phyloP scores from a whole-genome alignment of 768 basidiomycete species.

The Porphyrellus cyaneotinctus region DNA sequence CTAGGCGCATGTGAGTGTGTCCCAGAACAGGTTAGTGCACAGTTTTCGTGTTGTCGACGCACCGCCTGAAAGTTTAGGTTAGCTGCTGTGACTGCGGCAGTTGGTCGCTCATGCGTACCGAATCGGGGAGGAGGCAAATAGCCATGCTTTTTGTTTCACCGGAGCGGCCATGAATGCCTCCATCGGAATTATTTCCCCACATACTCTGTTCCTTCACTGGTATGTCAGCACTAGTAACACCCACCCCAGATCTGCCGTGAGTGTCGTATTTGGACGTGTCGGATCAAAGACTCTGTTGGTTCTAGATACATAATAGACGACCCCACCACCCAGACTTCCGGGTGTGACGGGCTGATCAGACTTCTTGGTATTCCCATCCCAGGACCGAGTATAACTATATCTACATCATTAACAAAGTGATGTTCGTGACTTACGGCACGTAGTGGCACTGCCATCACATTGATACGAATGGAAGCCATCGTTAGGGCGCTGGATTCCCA shows the following conservation, averaged over 20 bases:
- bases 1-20: neutral
- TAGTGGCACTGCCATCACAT: conserved; percentile 2
- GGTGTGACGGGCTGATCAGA: neutral
- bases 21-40: neutral
- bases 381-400: neutral
- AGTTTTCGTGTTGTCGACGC: neutral
- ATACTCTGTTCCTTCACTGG: neutral
- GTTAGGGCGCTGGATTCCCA: conserved; percentile 1
- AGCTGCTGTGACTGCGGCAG: neutral
- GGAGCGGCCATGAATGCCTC: neutral
- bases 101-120: neutral
- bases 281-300: neutral
- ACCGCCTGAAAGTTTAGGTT: neutral
- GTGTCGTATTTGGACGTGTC: neutral
- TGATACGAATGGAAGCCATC: conserved; percentile 13
- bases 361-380: neutral
- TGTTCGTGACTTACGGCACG: conserved; percentile 5
- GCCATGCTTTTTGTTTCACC: neutral
- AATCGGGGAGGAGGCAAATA: neutral
- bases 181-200: neutral
- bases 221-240: neutral
- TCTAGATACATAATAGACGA: neutral
- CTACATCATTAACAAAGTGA: neutral
- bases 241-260: neutral
- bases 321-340: neutral